Percentiles rank a stretch among this genome's conserved stretches.
Evolutionary conservation across 2,329 filamentous ascomycete species (phyloP).

Genomic region (Gaeumannomyces sp.): DNA sequence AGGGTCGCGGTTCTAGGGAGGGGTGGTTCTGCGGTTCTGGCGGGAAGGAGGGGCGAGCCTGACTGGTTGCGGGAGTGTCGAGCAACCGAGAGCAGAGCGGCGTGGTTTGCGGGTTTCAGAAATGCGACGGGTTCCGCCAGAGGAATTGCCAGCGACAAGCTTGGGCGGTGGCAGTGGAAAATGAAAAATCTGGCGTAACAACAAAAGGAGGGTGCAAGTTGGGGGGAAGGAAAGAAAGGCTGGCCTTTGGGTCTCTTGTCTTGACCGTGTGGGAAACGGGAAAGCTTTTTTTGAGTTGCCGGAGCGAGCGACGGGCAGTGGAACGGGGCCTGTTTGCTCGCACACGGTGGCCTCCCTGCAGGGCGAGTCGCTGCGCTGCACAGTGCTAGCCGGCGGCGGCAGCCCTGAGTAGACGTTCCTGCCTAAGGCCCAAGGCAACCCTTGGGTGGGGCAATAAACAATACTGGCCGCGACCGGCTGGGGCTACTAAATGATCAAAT

Average conservation of each 20-base stretch:
- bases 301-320: not conserved
- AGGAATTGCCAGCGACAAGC: not conserved
- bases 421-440: not conserved
- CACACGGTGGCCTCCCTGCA: not conserved
- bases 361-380: not conserved
- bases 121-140: not conserved
- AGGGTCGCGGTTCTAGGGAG: slow-evolving; percentile 12
- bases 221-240: not conserved
- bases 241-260: not conserved
- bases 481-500: slow-evolving; percentile 2
- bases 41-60: not conserved
- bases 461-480: not conserved
- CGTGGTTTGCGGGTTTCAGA: not conserved
- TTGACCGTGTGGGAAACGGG: not conserved
- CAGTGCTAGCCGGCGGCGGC: not conserved
- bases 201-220: not conserved
- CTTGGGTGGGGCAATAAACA: not conserved
- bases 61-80: not conserved
- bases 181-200: not conserved
- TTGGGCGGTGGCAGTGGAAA: not conserved
- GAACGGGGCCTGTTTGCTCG: not conserved
- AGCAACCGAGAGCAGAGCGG: not conserved
- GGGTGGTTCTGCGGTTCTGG: slow-evolving; percentile 7
- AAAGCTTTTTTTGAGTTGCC: not conserved
- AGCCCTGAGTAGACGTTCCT: not conserved